Percentiles rank a stretch among this genome's conserved stretches.
phyloP scores from a whole-genome alignment of 2,329 filamentous ascomycete genomes.

The Simplicillium aogashimaense region DNA sequence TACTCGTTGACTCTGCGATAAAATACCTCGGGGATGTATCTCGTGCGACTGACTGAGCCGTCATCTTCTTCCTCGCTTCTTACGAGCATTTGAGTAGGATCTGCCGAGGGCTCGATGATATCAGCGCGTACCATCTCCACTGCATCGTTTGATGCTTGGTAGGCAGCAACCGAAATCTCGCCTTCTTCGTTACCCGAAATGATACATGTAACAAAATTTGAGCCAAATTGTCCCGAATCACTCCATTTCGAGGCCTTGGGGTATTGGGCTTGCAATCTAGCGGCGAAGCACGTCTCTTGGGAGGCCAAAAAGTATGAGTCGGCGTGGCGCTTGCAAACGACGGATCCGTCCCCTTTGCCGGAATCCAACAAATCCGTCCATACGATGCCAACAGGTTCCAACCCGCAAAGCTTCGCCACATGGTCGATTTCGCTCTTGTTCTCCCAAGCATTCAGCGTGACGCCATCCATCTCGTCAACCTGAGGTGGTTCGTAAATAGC shows the following conservation, averaged over 20 bases:
- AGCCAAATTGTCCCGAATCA: constrained; percentile 86
- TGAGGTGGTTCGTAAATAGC: constrained; percentile 96
- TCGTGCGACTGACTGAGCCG: constrained; percentile 53
- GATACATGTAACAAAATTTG: constrained; percentile 94
- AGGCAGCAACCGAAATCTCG: constrained; percentile 80
- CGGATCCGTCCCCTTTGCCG: constrained; percentile 70
- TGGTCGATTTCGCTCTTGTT: constrained; percentile 75
- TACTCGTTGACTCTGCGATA: constrained; percentile 95
- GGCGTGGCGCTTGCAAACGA: constrained; percentile 89
- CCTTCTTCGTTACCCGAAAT: constrained; percentile 87
- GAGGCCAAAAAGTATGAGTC: constrained; percentile 94
- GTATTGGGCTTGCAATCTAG: constrained; percentile 77
- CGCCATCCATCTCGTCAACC: constrained; percentile 76
- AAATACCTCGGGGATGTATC: constrained; percentile 97
- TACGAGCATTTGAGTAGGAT: constrained; percentile 89
- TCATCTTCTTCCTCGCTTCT: constrained; percentile 85
- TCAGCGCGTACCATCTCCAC: constrained; percentile 96
- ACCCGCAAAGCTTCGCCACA: constrained; percentile 70
- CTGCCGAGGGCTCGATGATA: constrained; percentile 88
- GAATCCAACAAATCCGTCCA: constrained; percentile 87
- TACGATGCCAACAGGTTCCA: constrained; percentile 85
- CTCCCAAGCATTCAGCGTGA: constrained; percentile 76
- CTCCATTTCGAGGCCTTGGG: constrained; percentile 95
- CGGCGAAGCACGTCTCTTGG: constrained; percentile 81
- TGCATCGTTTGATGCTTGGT: constrained; percentile 90